Percentiles rank a stretch among this genome's conserved stretches.
Conservation (phyloP, 192 early-diverging fungal genomes). For the Gigaspora rosea region DNA sequence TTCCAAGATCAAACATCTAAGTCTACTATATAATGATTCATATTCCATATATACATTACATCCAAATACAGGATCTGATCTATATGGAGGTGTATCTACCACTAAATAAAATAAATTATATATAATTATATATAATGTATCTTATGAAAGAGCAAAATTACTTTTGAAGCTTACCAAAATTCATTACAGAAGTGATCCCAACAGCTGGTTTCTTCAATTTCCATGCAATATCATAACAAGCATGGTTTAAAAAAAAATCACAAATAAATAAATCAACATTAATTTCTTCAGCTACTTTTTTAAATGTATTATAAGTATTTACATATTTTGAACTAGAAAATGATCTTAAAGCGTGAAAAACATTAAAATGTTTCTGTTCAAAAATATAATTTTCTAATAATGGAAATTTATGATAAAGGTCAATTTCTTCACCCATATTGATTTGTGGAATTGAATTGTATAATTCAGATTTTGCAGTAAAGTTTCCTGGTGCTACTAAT, state of each 20-base stretch:
- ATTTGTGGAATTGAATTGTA: not conserved
- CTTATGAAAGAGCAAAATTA: not conserved
- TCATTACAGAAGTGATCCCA: not conserved
- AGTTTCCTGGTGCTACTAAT: too few relatives aligned
- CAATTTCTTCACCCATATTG: not conserved
- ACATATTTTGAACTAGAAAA: conserved; percentile 1
- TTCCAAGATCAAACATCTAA: not conserved
- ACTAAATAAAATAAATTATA: too few relatives aligned
- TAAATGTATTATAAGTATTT: conserved; percentile 5
- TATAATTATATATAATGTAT: not conserved
- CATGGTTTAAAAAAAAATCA: conserved; percentile 1
- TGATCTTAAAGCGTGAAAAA: not conserved
- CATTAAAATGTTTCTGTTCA: not conserved
- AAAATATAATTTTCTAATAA: not conserved
- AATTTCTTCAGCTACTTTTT: conserved; percentile 2
- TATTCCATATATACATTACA: conserved; percentile 26
- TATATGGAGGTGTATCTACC: not conserved
- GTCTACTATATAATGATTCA: conserved; percentile 1
- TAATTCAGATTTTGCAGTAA: too few relatives aligned
- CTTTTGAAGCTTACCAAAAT: not conserved
- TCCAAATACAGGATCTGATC: conserved; percentile 9
- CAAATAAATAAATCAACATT: conserved; percentile 20
- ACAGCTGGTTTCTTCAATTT: conserved; percentile 25
- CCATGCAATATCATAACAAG: conserved; percentile 15
- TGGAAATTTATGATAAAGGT: not conserved